Evolutionary conservation across 345 rosid species (phyloP).

Genomic region (Citrus glauca): DNA sequence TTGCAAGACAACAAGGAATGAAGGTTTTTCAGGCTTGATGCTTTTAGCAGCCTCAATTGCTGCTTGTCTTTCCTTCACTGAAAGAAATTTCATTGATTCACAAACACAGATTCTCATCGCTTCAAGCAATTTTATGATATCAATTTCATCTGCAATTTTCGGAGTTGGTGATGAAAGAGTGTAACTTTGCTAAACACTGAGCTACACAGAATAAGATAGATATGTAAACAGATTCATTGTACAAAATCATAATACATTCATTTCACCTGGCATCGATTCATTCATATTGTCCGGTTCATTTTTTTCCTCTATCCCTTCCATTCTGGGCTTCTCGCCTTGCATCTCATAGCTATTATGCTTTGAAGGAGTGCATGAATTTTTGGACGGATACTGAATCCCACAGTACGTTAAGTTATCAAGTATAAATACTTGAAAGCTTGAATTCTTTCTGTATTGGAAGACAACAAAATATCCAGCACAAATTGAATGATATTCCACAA

Average conservation of each 20-base stretch:
- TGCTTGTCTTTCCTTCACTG: conserved; percentile 21
- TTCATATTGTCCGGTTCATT: neutral
- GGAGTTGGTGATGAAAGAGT: neutral
- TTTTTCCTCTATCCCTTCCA: conserved; percentile 13
- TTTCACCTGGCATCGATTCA: conserved; percentile 3
- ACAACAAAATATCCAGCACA: conserved; percentile 26
- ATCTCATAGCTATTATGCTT: neutral
- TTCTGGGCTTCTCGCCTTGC: conserved; percentile 6
- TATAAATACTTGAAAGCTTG: conserved; percentile 32
- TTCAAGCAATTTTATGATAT: neutral
- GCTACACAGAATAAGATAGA: neutral
- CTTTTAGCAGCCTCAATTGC: conserved; percentile 28
- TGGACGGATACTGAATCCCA: conserved; percentile 30
- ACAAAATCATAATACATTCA: neutral
- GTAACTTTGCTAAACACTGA: neutral
- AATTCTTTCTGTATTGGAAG: conserved; percentile 34
- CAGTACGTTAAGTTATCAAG: conserved; percentile 28
- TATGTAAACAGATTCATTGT: neutral
- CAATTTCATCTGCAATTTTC: neutral
- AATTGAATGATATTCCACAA: conserved; percentile 32
- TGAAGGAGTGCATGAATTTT: conserved; percentile 5
- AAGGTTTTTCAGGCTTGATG: conserved; percentile 32
- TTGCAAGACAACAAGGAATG: conserved; percentile 31
- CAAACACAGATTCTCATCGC: conserved; percentile 6
- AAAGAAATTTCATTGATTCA: neutral